Base-by-base conservation (phyloP, 2,329 filamentous ascomycete species). In the Calonectria henricotiae region DNA sequence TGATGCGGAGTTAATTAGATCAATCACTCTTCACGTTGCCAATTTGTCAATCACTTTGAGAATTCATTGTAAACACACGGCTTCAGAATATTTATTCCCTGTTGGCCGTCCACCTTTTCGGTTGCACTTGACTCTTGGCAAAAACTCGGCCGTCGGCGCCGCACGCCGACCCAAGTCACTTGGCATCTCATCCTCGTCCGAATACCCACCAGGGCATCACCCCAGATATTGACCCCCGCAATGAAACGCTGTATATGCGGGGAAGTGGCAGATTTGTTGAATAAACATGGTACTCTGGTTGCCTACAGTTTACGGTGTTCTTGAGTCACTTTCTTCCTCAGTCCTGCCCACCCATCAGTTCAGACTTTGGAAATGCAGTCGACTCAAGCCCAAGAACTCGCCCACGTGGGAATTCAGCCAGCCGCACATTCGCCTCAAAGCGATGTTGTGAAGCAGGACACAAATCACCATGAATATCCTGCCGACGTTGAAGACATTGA, bases 131-230 rank as follows among this genome's bases (percentile, higher is more conserved):
- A 58, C 25, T 58, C 51, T 58, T 58, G 51, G 51, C 51, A 58
- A 58, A 58, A 58, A 39, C 20, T 58, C 51, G 51, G 51, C 12
- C 51, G 3, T 58, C 51, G 51, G 51, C 51, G 51, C 51, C 51
- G 51, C 51, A 58, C 11, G 35, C 51, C 51, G 51, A 58, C 51
- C 39, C 20, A 20, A 37, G 11, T 39, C 20, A 5, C 32, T 39
- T 17, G 35, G 20, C 51, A 39, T 58, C 51, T 25, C 51, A 39
- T 58, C 51, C 37, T 23, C n/a, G 4, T n/a, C 25, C 12, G 12
- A 58, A 58, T 58, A 58, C 37, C 51, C 51, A 58, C 51, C 35
- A 17, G 37, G 51, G 35, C 32, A 12, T 58, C 51, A 27, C 51
- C 51, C 51, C 51, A 58, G 51, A 35, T 58, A 39, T 23, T 39